Conservation (phyloP, 2,329 filamentous ascomycete species). For the Chaetothyriales sp. region DNA sequence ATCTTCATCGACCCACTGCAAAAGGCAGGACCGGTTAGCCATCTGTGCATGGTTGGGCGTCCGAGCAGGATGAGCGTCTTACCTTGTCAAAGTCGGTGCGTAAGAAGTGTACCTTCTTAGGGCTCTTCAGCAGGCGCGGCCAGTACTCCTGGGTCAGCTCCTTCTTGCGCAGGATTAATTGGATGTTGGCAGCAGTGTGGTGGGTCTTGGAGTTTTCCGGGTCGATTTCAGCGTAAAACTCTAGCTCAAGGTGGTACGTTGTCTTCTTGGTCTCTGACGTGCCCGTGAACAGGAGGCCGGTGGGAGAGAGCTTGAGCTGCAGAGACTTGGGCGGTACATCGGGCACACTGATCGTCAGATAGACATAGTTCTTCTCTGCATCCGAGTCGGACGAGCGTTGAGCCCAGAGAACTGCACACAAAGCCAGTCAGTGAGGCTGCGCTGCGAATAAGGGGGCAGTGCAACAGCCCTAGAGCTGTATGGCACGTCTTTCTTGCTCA, state of each 20-base stretch:
- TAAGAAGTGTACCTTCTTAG: constrained; percentile 81
- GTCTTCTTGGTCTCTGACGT: constrained; percentile 70
- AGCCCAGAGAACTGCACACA: constrained; percentile 71
- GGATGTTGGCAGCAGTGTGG: constrained; percentile 76
- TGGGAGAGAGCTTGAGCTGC: constrained; percentile 70
- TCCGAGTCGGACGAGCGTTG: constrained; percentile 79
- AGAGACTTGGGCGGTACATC: constrained; percentile 64
- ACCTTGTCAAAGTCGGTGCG: constrained; percentile 99
- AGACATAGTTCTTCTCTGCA: constrained; percentile 80
- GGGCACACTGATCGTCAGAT: constrained; percentile 76
- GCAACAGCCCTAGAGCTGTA: constrained; percentile 14
- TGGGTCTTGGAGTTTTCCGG: constrained; percentile 66
- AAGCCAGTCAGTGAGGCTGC: constrained; percentile 5
- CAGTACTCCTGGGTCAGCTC: constrained; percentile 88
- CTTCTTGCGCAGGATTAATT: constrained; percentile 93
- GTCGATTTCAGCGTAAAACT: constrained; percentile 86
- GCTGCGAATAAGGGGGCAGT: constrained; percentile 4
- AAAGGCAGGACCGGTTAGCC: background rate
- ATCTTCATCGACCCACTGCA: constrained; percentile 85
- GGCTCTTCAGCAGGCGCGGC: constrained; percentile 84
- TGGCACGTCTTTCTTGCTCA: constrained; percentile 1
- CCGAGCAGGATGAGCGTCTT: constrained; percentile 15
- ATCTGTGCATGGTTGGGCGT: background rate
- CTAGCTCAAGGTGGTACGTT: constrained; percentile 71
- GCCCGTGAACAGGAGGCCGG: constrained; percentile 64